phyloP scores from a whole-genome alignment of 2,329 filamentous ascomycete species.

The Trichoderma sp. region DNA sequence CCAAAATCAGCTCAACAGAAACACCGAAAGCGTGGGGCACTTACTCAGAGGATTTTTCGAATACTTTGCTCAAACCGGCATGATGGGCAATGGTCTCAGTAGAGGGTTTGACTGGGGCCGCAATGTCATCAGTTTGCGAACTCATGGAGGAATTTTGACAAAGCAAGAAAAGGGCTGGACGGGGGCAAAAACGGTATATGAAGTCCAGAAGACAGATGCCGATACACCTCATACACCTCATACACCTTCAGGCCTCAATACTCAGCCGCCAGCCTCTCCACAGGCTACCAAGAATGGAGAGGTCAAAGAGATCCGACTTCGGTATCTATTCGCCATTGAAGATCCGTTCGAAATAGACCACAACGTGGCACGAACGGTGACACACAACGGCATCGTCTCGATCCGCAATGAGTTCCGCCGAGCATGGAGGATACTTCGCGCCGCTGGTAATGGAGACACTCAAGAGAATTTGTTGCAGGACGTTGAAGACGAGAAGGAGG shows the following conservation, averaged over 20 bases:
- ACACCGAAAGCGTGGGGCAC: constrained; percentile 66
- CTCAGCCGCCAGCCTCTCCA: constrained; percentile 22
- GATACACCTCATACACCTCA: not conserved
- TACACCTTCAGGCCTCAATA: not conserved
- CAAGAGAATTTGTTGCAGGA: constrained; percentile 55
- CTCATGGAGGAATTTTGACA: constrained; percentile 63
- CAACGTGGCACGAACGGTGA: constrained; percentile 85
- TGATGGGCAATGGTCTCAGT: constrained; percentile 48
- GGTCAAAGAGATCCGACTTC: constrained; percentile 69
- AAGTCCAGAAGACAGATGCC: constrained; percentile 39
- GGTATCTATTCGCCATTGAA: constrained; percentile 86
- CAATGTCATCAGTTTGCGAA: constrained; percentile 76
- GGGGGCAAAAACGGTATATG: constrained; percentile 69
- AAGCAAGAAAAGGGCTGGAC: constrained; percentile 86
- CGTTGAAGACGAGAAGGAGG: constrained; percentile 36
- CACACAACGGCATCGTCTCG: constrained; percentile 74
- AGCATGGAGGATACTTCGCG: constrained; percentile 69
- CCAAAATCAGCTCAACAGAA: constrained; percentile 61
- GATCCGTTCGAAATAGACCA: constrained; percentile 88
- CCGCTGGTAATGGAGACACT: constrained; percentile 42
- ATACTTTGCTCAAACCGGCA: constrained; percentile 68
- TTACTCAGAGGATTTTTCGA: constrained; percentile 83
- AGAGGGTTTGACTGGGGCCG: constrained; percentile 76
- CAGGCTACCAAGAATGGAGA: constrained; percentile 37
- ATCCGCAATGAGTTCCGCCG: constrained; percentile 83